These are phyloP conservation scores for Intubia oerlemansii DNA, from an alignment of 2,329 filamentous ascomycete species.

Conservation along the genomic window DNA sequence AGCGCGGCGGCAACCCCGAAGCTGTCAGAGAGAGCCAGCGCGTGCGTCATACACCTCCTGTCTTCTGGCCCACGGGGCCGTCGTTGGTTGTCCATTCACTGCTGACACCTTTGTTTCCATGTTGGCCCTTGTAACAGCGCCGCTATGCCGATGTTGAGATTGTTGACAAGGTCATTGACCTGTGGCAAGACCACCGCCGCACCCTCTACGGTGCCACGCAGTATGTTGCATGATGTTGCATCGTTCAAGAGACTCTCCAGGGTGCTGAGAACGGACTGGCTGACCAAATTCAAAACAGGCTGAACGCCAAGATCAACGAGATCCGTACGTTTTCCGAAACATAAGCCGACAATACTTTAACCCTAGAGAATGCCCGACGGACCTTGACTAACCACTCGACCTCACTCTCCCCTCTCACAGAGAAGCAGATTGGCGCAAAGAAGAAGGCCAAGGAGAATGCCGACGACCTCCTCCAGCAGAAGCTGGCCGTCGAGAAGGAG, in stretches of 20 bases:
- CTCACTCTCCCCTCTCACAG: constrained; percentile 2
- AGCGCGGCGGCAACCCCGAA: constrained; percentile 80
- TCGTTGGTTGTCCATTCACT: no score
- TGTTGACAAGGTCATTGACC: constrained; percentile 74
- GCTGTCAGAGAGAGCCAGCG: constrained; percentile 83
- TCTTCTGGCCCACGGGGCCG: no score
- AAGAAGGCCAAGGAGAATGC: constrained; percentile 92
- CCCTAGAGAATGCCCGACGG: no score
- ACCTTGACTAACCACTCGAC: background rate
- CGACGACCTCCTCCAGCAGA: constrained; percentile 56
- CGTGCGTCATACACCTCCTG: no score
- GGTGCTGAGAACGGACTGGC: background rate
- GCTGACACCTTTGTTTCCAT: no score
- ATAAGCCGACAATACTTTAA: background rate
- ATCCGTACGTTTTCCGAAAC: constrained; percentile 5
- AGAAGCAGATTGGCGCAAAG: constrained; percentile 24
- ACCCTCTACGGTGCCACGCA: constrained; percentile 39
- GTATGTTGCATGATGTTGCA: constrained; percentile 5
- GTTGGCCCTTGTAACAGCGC: no score
- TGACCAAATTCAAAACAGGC: no score
- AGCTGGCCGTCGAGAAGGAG: constrained; percentile 41
- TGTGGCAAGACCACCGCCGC: constrained; percentile 70
- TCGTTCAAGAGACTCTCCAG: background rate
- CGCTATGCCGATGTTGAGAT: constrained; percentile 61
- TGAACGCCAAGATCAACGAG: constrained; percentile 69